Evolutionary conservation across 1,284 basidiomycete genomes (phyloP).

Genomic region (Schizophyllum amplum): DNA sequence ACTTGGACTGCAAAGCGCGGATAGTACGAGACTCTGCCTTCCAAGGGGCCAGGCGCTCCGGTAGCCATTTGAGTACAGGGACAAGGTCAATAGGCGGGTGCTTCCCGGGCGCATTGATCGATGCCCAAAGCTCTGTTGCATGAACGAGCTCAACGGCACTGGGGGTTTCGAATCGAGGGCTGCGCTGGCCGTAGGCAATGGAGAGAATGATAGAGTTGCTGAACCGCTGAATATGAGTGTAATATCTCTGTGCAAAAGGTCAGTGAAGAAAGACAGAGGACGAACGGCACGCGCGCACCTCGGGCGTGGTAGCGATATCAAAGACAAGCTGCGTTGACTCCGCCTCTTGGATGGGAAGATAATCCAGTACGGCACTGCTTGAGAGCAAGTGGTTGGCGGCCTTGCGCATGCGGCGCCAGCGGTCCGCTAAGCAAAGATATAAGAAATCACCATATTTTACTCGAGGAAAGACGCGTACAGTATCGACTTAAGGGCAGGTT

Average conservation of each 20-base stretch:
- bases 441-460: too few species aligned
- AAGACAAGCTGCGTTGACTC: constrained; percentile 27
- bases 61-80: constrained; percentile 19
- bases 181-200: constrained; percentile 14
- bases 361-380: not conserved
- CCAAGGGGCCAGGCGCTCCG: constrained; percentile 21
- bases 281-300: constrained; percentile 18
- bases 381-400: not conserved
- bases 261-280: constrained; percentile 3
- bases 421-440: not conserved
- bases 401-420: not conserved
- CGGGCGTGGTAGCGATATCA: constrained; percentile 21
- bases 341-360: constrained; percentile 15
- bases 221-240: not conserved
- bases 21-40: constrained; percentile 14
- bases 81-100: constrained; percentile 24
- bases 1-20: constrained; percentile 13
- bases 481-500: too few species aligned
- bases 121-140: constrained; percentile 11
- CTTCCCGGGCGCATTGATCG: constrained; percentile 14
- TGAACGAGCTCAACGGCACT: constrained; percentile 9
- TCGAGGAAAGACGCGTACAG: too few species aligned
- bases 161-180: constrained; percentile 6
- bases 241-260: constrained; percentile 14
- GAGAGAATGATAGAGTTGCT: constrained; percentile 2